These are phyloP conservation scores for Erythrobasidium hasegawianum DNA, from an alignment of 1,284 basidiomycete genomes.

Conservation along the genomic window DNA sequence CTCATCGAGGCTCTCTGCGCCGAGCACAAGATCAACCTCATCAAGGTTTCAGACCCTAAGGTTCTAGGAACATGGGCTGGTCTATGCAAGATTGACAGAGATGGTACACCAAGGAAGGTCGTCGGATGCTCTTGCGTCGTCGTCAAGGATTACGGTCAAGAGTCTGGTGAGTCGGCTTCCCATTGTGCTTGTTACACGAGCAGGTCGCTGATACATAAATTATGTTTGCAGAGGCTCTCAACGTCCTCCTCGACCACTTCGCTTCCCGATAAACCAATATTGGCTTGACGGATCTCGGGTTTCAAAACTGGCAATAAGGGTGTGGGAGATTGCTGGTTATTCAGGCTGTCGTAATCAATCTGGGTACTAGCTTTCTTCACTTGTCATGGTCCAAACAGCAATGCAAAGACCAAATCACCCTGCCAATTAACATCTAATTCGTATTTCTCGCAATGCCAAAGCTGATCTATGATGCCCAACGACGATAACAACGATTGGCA, in stretches of 20 bases:
- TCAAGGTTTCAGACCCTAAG: constrained; percentile 97
- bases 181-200: background rate
- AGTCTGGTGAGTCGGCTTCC: constrained; percentile 57
- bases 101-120: constrained; percentile 97
- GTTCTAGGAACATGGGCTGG: constrained; percentile 97
- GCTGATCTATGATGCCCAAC: background rate
- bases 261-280: constrained; percentile 67
- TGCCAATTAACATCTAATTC: no score
- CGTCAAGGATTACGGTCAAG: constrained; percentile 95
- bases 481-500: background rate
- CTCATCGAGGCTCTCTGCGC: constrained; percentile 99
- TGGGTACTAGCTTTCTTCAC: no score
- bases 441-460: no score
- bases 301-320: background rate
- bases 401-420: no score
- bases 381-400: no score
- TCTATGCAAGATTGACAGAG: constrained; percentile 96
- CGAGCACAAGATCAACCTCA: constrained; percentile 98
- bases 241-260: constrained; percentile 96
- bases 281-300: background rate
- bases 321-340: no score
- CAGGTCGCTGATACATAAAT: background rate
- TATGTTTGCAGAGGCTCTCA: constrained; percentile 64
- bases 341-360: no score
- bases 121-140: constrained; percentile 96